phyloP scores from a whole-genome alignment of 352 stramenopile species.

The Pythium apleroticum region DNA sequence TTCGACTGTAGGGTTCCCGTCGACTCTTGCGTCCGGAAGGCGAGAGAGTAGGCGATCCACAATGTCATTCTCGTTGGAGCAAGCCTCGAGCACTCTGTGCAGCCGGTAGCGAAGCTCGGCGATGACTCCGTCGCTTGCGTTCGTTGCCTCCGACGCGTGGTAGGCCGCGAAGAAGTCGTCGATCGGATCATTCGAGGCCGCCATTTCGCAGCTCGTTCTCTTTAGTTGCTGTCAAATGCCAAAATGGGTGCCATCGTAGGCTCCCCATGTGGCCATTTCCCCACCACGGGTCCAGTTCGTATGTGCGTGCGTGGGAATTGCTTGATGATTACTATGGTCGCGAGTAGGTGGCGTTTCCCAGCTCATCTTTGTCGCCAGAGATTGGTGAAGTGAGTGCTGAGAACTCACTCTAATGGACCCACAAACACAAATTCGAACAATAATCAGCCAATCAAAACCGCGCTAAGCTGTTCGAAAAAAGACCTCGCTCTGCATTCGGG shows the following conservation, averaged over 20 bases:
- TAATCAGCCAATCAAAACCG: background rate
- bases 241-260: background rate
- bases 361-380: background rate
- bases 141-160: background rate
- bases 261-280: background rate
- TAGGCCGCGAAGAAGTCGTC: background rate
- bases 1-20: background rate
- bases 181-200: background rate
- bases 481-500: background rate
- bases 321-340: background rate
- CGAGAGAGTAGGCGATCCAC: background rate
- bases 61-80: background rate
- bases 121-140: background rate
- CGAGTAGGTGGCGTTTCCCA: background rate
- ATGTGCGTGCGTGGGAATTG: background rate
- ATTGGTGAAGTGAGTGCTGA: background rate
- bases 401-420: background rate
- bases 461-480: background rate
- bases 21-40: background rate
- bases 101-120: background rate
- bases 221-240: background rate
- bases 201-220: background rate
- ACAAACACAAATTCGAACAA: background rate
- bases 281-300: background rate
- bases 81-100: background rate